Conservation (phyloP, 805 yeast genomes). For the Ogataea degrootiae region DNA sequence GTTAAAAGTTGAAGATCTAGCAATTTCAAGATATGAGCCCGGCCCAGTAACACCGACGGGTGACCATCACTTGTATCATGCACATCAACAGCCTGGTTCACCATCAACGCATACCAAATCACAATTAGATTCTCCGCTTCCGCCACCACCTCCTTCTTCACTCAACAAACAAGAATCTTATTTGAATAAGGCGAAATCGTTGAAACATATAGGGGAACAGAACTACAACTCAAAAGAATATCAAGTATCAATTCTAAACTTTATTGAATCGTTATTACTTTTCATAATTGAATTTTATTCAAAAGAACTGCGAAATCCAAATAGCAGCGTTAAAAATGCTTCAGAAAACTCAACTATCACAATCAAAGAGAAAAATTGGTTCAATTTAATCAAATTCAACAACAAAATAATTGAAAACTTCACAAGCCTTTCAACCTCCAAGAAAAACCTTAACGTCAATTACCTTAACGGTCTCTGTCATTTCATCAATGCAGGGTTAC, state of each 20-base stretch:
- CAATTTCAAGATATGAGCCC: neutral
- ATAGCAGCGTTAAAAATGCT: neutral
- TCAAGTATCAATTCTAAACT: slow-evolving; percentile 15
- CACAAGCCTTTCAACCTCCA: neutral
- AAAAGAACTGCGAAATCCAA: slow-evolving; percentile 11
- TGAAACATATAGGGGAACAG: slow-evolving; percentile 15
- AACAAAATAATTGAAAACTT: slow-evolving; percentile 21
- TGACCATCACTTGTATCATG: too few relatives aligned
- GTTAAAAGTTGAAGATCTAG: slow-evolving; percentile 13
- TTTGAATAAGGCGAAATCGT: slow-evolving; percentile 7
- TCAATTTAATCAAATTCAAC: slow-evolving; percentile 12
- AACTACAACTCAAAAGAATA: slow-evolving; percentile 11
- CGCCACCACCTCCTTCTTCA: too few relatives aligned
- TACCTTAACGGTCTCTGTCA: neutral
- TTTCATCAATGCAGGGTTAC: neutral
- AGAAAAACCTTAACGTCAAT: neutral
- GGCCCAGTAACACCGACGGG: too few relatives aligned
- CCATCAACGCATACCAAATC: too few relatives aligned
- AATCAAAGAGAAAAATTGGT: slow-evolving; percentile 16
- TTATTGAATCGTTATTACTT: slow-evolving; percentile 22
- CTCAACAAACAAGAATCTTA: neutral
- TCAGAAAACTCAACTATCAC: neutral
- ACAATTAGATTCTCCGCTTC: too few relatives aligned
- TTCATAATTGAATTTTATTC: slow-evolving; percentile 21
- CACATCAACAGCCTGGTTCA: too few relatives aligned